Evolutionary conservation across 1,284 basidiomycete species (phyloP).

Genomic region (Polyporus tsugae): DNA sequence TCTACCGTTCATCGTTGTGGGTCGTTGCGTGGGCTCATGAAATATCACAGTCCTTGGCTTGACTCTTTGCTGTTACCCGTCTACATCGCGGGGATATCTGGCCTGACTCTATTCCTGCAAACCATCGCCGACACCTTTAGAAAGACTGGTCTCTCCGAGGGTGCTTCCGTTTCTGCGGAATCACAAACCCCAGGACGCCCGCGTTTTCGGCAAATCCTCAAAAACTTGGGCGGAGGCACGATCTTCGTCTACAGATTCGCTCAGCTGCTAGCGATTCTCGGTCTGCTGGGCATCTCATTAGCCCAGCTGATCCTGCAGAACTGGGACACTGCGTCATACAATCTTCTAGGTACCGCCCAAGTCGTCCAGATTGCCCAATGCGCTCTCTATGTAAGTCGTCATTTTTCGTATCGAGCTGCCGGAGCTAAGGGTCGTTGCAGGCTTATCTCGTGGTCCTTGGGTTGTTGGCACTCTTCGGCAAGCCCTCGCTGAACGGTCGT

Average conservation of each 20-base stretch:
- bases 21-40: background rate
- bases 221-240: constrained; percentile 25
- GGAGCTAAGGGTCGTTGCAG: background rate
- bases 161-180: background rate
- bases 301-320: background rate
- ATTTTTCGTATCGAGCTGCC: background rate
- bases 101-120: background rate
- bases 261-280: constrained; percentile 30
- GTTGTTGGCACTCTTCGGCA: constrained; percentile 8
- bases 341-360: background rate
- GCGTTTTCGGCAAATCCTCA: constrained; percentile 1
- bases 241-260: constrained; percentile 38
- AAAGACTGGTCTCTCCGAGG: background rate
- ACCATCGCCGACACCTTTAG: background rate
- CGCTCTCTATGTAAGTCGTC: constrained; percentile 21
- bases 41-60: constrained; percentile 22
- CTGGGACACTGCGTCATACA: background rate
- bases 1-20: background rate
- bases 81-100: constrained; percentile 19
- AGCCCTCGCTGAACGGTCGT: background rate
- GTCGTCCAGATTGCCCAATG: constrained; percentile 5
- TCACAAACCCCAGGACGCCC: constrained; percentile 24
- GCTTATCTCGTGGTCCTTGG: constrained; percentile 21
- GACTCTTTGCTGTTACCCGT: constrained; percentile 20
- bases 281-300: constrained; percentile 18